Conservation (phyloP, 805 yeast genomes). For the Candida nonsorbophila region DNA sequence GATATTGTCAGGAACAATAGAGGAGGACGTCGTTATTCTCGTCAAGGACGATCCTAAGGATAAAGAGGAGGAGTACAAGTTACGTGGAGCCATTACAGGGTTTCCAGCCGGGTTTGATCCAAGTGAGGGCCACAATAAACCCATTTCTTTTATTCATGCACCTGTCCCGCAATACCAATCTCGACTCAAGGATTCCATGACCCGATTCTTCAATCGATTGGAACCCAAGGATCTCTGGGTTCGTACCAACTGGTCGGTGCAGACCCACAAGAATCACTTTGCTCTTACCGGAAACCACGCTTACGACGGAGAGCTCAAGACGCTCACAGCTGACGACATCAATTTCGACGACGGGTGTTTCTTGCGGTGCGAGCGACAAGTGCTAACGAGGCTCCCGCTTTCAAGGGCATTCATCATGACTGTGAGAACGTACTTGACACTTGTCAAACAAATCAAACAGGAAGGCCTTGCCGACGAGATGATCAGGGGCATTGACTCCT, state of each 20-base stretch:
- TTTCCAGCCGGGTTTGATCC: conserved; percentile 78
- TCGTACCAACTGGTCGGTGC: conserved; percentile 68
- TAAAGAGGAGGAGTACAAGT: conserved; percentile 50
- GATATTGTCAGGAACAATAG: conserved; percentile 35
- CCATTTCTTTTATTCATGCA: conserved; percentile 56
- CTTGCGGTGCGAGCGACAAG: conserved; percentile 32
- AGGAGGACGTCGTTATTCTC: conserved; percentile 61
- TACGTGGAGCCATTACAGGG: conserved; percentile 53
- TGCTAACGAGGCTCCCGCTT: conserved; percentile 29
- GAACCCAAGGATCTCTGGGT: conserved; percentile 51
- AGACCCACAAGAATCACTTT: conserved; percentile 43
- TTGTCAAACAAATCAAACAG: conserved; percentile 18
- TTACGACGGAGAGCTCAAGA: conserved; percentile 17
- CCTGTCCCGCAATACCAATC: conserved; percentile 68
- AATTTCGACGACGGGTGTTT: conserved; percentile 30
- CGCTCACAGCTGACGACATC: conserved; percentile 20
- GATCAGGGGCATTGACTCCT: conserved; percentile 25
- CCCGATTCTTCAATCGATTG: conserved; percentile 55
- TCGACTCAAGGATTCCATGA: conserved; percentile 58
- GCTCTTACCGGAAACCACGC: conserved; percentile 27
- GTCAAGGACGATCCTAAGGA: conserved; percentile 32
- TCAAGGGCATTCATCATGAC: conserved; percentile 32
- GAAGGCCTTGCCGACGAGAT: conserved; percentile 30
- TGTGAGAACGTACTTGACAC: conserved; percentile 32
- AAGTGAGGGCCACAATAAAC: conserved; percentile 42